Evolutionary conservation across 1,284 basidiomycete species (phyloP).

Genomic region (Ceratobasidium sp.): DNA sequence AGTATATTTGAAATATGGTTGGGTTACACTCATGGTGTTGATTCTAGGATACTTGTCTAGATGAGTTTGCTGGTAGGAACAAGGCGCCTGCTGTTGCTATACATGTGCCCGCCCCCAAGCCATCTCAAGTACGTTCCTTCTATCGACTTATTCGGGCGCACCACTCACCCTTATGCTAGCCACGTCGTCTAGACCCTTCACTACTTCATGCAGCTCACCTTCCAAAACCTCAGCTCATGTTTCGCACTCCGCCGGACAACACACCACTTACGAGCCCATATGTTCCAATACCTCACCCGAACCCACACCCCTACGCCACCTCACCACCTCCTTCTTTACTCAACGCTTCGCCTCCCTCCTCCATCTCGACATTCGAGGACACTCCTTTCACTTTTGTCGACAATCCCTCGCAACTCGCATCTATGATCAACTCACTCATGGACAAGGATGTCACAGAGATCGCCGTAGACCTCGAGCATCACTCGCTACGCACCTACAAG

Average conservation of each 20-base stretch:
- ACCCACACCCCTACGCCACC: constrained; percentile 78
- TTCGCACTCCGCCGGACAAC: constrained; percentile 74
- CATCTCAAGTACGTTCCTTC: constrained; percentile 29
- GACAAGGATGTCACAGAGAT: constrained; percentile 78
- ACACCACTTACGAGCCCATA: constrained; percentile 50
- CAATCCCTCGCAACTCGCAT: constrained; percentile 68
- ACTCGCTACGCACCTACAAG: constrained; percentile 85
- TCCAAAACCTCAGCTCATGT: constrained; percentile 83
- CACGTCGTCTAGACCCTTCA: constrained; percentile 53
- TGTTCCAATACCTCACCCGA: constrained; percentile 68
- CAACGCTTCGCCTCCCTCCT: constrained; percentile 63
- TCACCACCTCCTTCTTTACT: constrained; percentile 64
- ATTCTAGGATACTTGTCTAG: constrained; percentile 81
- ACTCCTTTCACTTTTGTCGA: constrained; percentile 84
- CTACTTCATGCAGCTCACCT: constrained; percentile 79
- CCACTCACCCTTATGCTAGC: constrained; percentile 52
- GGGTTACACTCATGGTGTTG: constrained; percentile 29
- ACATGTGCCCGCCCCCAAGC: constrained; percentile 53
- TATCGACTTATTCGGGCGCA: not conserved
- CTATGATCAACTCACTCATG: constrained; percentile 78
- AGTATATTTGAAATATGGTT: constrained; percentile 54
- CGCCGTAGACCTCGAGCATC: constrained; percentile 95
- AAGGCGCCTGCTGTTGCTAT: constrained; percentile 66
- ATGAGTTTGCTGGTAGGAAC: constrained; percentile 75
- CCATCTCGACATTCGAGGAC: constrained; percentile 69